Evolutionary conservation across 495 filamentous ascomycete species (phyloP).

Genomic region (Penicillium psychrofluorescens): DNA sequence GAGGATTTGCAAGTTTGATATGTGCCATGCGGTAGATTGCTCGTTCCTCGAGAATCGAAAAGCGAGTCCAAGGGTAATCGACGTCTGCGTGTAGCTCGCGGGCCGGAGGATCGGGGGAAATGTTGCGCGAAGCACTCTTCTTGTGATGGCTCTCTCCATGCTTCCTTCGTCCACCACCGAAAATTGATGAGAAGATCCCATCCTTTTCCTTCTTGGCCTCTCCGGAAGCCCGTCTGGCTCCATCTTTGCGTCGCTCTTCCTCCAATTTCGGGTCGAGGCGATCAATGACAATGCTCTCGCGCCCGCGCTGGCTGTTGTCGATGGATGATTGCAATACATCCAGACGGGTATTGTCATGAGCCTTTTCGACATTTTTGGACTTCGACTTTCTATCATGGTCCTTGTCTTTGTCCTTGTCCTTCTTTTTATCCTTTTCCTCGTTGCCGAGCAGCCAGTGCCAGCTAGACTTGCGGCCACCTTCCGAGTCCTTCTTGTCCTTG

Average conservation of each 20-base stretch:
- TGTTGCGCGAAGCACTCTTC: constrained; percentile 66
- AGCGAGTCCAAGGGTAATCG: constrained; percentile 93
- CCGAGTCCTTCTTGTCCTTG: constrained; percentile 55
- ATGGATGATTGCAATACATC: constrained; percentile 79
- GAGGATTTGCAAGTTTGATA: constrained; percentile 95
- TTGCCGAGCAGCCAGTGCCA: constrained; percentile 72
- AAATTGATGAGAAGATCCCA: constrained; percentile 81
- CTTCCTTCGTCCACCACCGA: constrained; percentile 79
- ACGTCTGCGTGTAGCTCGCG: constrained; percentile 71
- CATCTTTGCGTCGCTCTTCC: constrained; percentile 81
- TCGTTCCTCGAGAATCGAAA: constrained; percentile 90
- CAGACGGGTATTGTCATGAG: constrained; percentile 63
- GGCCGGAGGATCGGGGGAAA: constrained; percentile 74
- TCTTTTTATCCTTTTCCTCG: constrained; percentile 65
- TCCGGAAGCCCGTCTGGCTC: constrained; percentile 56
- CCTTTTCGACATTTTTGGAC: constrained; percentile 51
- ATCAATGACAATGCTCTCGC: constrained; percentile 77
- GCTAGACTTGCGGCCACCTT: constrained; percentile 66
- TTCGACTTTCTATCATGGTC: constrained; percentile 55
- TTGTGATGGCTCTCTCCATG: constrained; percentile 58
- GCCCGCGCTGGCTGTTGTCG: constrained; percentile 56
- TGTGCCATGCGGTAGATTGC: constrained; percentile 99
- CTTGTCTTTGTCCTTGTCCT: constrained; percentile 48
- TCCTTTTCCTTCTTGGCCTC: constrained; percentile 88
- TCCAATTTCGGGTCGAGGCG: constrained; percentile 68